A percentile compares a stretch with the other conserved stretches of the same genome.
Conservation (phyloP, 148 eudicot species). For the Dianthus caryophyllus region DNA sequence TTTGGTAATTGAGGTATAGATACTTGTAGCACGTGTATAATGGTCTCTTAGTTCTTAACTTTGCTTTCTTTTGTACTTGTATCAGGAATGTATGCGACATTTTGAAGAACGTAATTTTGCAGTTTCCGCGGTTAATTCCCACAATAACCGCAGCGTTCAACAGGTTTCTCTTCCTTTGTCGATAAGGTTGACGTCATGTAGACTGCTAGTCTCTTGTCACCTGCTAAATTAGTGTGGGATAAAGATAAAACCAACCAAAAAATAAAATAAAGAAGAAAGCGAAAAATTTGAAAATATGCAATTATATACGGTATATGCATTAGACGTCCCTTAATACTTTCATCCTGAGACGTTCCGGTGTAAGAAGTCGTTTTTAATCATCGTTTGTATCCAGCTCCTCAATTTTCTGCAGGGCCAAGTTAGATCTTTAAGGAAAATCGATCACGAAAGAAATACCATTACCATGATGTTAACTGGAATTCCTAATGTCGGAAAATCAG, state of each 20-base stretch:
- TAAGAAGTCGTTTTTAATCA: not conserved
- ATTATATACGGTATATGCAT: too few relatives aligned
- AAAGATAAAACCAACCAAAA: too few relatives aligned
- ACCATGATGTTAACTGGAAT: constrained; percentile 16
- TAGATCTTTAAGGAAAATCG: constrained; percentile 7
- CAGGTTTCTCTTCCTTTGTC: constrained; percentile 39
- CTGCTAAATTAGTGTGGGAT: too few relatives aligned
- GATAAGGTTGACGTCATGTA: not conserved
- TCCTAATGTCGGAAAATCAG: constrained; percentile 16
- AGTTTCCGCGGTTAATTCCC: constrained; percentile 56
- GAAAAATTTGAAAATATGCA: too few relatives aligned
- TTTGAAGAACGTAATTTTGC: constrained; percentile 33
- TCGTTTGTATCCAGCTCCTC: constrained; percentile 7
- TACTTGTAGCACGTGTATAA: too few relatives aligned
- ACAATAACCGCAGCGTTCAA: constrained; percentile 61
- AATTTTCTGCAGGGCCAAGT: constrained; percentile 15
- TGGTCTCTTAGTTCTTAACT: too few relatives aligned
- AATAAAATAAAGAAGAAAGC: too few relatives aligned
- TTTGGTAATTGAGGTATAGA: too few relatives aligned
- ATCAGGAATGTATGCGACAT: constrained; percentile 50
- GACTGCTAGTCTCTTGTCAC: too few relatives aligned
- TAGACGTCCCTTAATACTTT: too few relatives aligned
- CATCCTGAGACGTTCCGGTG: too few relatives aligned
- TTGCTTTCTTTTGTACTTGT: constrained; percentile 7
- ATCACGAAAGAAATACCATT: constrained; percentile 11